Conservation (phyloP, 768 basidiomycete species). For the Vararia minispora region DNA sequence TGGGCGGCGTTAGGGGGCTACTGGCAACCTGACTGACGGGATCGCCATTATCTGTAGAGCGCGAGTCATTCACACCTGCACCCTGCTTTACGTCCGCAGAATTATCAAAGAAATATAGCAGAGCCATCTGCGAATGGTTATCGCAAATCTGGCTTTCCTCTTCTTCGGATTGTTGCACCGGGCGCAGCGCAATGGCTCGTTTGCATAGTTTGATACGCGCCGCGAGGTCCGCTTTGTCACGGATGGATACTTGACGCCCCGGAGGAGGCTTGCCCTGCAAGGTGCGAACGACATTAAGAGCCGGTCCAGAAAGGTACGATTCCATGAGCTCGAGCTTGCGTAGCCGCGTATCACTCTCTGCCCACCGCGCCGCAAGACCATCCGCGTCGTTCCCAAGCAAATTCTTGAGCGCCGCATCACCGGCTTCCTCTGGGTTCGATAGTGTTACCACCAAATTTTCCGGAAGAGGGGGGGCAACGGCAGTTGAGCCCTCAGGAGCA, state of each 20-base stretch:
- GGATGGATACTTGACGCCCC: slow-evolving; percentile 4
- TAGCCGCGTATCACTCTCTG: slow-evolving; percentile 32
- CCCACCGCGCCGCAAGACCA: slow-evolving; percentile 43
- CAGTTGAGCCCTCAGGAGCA: slow-evolving; percentile 16
- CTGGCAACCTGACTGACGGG: too few relatives aligned
- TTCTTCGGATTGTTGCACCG: slow-evolving; percentile 1
- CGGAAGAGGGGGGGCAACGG: slow-evolving; percentile 3
- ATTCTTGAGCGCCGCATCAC: slow-evolving; percentile 51
- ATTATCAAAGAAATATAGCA: slow-evolving; percentile 5
- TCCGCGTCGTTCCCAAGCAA: slow-evolving; percentile 42
- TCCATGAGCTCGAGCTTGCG: slow-evolving; percentile 34
- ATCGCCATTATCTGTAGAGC: too few relatives aligned
- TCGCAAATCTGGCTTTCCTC: slow-evolving; percentile 10
- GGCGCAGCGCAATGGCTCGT: slow-evolving; percentile 1
- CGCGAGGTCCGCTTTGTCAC: slow-evolving; percentile 4
- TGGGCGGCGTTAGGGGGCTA: too few relatives aligned
- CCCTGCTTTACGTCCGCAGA: not conserved
- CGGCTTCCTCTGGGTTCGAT: slow-evolving; percentile 18
- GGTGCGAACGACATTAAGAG: slow-evolving; percentile 21
- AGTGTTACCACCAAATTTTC: slow-evolving; percentile 7
- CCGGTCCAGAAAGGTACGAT: slow-evolving; percentile 28
- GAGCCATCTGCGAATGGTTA: slow-evolving; percentile 5
- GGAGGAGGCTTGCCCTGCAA: slow-evolving; percentile 1
- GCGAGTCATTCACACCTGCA: too few relatives aligned
- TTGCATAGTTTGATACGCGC: slow-evolving; percentile 5